Percentiles rank a stretch among this genome's conserved stretches.
Conservation (phyloP, 352 stramenopile genomes). For the Globisporangium nodosum region DNA sequence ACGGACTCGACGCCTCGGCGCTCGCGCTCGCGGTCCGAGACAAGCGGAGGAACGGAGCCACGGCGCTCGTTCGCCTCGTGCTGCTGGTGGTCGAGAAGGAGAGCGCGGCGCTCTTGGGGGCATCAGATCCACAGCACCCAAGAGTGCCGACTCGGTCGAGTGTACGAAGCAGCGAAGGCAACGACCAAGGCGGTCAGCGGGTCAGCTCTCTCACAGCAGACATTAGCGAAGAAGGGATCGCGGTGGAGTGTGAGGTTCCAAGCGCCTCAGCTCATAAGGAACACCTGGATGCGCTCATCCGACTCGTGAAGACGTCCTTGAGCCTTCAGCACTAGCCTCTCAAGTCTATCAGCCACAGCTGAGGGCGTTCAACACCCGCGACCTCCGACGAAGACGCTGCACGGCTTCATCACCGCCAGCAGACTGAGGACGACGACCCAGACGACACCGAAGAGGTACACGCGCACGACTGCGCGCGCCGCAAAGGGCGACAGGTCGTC, state of each 20-base stretch:
- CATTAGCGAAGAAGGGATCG: background rate
- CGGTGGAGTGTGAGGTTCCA: background rate
- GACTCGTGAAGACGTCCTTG: slow-evolving; percentile 37
- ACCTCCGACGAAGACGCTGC: slow-evolving; percentile 58
- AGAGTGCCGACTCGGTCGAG: background rate
- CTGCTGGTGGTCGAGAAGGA: slow-evolving; percentile 9
- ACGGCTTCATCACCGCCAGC: slow-evolving; percentile 57
- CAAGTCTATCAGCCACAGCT: too few species aligned
- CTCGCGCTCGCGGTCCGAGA: slow-evolving; percentile 1
- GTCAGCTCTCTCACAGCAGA: background rate
- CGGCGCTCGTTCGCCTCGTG: slow-evolving; percentile 18
- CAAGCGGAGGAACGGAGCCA: slow-evolving; percentile 14
- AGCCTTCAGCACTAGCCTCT: background rate
- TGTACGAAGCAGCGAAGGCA: background rate
- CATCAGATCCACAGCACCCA: slow-evolving; percentile 3
- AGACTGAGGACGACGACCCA: slow-evolving; percentile 65
- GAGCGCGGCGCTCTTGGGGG: slow-evolving; percentile 1
- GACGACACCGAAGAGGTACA: slow-evolving; percentile 56
- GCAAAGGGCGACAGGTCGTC: slow-evolving; percentile 37
- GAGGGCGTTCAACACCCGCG: slow-evolving; percentile 26
- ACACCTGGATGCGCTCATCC: slow-evolving; percentile 49
- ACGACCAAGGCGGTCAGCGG: too few species aligned
- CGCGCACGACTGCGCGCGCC: slow-evolving; percentile 22
- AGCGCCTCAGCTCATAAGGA: slow-evolving; percentile 25
- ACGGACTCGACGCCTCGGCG: slow-evolving; percentile 5